Base-by-base conservation (phyloP, 805 yeast genomes). In the Yamadazyma endophytica region DNA sequence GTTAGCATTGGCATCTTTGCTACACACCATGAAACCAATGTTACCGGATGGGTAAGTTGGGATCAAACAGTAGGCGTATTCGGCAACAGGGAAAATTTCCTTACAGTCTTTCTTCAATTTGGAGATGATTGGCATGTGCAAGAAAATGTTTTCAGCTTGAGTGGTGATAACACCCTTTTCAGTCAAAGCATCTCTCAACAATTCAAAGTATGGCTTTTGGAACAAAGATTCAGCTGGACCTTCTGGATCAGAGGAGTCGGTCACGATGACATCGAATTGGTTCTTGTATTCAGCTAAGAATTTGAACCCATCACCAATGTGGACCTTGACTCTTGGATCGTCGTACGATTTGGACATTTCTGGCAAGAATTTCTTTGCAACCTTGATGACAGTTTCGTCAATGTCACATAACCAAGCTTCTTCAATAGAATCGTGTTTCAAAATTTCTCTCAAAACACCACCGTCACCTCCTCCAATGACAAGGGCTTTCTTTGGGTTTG, bases 381-480 rank as follows among this genome's bases (percentile, higher is more conserved):
- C 82, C 48, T 79, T 73, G 53, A 89, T 86, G 37, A 89, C 97
- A 26, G 88, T 79, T 64, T 87, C 97, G 54, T 90, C 98, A 47
- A 90, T 90, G 63, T 90, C 98, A 62, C 95, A 88, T 45, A 90
- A 71, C 66, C 84, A 75, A 28, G 95, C 96, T 63, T 82, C 82
- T 60, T 88, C 96, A 33, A 90, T 86, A 39, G 75, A 59, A 31
- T 75, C 79, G 64, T 90, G 96, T 66, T 90, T 90, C 54, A 88
- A 85, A 54, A 89, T 73, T 64, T 90, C 97, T 65, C n/a, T n/a
- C n/a, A n/a, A n/a, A 31, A 90, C 97, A 63, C 97, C 97, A 49
- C 98, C 98, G 60, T 90, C 98, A 54, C 98, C 98, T 44, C 98
- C 98, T 37, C 98, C 98, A 53, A 90, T 84, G 42, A 90, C 97